Evolutionary conservation across 2,329 filamentous ascomycete species (phyloP), one percentile per base, ranked within the genome.

Genomic region (Aureobasidium sp.): DNA sequence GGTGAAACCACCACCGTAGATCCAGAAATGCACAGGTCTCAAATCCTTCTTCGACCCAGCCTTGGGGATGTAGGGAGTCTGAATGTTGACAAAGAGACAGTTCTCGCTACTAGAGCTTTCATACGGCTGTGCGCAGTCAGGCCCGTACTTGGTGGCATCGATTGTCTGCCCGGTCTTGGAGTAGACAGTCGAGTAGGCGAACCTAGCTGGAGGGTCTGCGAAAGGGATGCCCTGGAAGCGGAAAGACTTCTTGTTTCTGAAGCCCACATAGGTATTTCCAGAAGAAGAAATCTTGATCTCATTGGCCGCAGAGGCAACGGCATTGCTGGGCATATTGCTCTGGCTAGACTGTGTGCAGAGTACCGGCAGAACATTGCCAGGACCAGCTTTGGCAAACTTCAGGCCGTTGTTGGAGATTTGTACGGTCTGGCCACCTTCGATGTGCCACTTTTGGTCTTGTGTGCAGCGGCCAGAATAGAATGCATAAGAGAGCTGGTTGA

Each of bases 1-100:
- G 0, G 77, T 80, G 64, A 84, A 85, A 6, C 80, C 84, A 31
- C 84, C 84, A 4, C 84, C 84, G 55, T 82, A 78, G 22, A 82
- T 81, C 71, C 77, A 80, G 63, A 82, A 78, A 51, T 81, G 70
- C 0, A 83, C 80, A 0, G 80, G 77, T 36, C 76, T 73, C 5
- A 81, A 71, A 2, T 76, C 67, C 17, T 69, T 70, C 60, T 73
- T 75, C 3, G 70, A 75, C 5, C 72, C 74, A 12, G 69, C 66
- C 41, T 74, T 78, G 6, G 77, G 77, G 17, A 78, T 68, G 41
- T 72, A 77, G 5, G 76, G 75, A 0, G 79, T 78, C 62, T 79
- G 76, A 14, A 82, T 79, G 63, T 81, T 80, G 60, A 82, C 62
- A 63, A 78, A 78, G 3, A 81, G 70, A 63, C 79, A 82, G 64